These are phyloP conservation scores for Pezicula rhizophila DNA, from an alignment of 2,329 filamentous ascomycete species.

Conservation along the genomic window DNA sequence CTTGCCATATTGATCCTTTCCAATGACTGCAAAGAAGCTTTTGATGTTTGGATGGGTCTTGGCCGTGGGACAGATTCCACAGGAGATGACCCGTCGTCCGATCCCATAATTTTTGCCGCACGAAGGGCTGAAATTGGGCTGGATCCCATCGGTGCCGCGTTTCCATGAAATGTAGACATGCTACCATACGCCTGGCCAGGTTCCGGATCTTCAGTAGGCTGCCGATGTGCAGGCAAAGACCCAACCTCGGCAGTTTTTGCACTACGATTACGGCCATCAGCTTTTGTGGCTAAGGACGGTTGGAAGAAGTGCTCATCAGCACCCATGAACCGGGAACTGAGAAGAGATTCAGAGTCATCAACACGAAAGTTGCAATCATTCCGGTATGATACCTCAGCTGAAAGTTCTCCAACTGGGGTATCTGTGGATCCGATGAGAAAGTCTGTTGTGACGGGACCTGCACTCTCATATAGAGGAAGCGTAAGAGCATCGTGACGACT, in stretches of 20 bases:
- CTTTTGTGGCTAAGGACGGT: slow-evolving; percentile 55
- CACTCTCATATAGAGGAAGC: slow-evolving; percentile 61
- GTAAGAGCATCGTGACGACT: slow-evolving; percentile 62
- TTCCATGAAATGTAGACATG: slow-evolving; percentile 83
- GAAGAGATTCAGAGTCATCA: slow-evolving; percentile 81
- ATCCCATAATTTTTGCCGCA: slow-evolving; percentile 56
- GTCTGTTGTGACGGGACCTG: slow-evolving; percentile 60
- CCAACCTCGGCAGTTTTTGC: slow-evolving; percentile 50
- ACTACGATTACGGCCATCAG: slow-evolving; percentile 31
- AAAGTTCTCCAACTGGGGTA: slow-evolving; percentile 78
- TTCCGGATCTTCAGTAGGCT: slow-evolving; percentile 44
- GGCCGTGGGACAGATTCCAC: slow-evolving; percentile 40
- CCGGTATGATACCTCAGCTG: slow-evolving; percentile 76
- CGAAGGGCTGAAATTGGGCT: slow-evolving; percentile 82
- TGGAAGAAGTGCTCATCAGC: slow-evolving; percentile 83
- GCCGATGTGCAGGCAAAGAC: slow-evolving; percentile 65
- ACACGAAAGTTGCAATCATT: slow-evolving; percentile 86
- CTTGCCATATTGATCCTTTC: slow-evolving; percentile 50
- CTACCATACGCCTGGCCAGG: slow-evolving; percentile 81
- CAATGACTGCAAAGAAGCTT: slow-evolving; percentile 32
- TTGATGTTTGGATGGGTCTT: slow-evolving; percentile 24
- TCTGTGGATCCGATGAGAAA: slow-evolving; percentile 81
- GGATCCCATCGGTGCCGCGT: slow-evolving; percentile 67
- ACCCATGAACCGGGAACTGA: slow-evolving; percentile 91
- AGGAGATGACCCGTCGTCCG: slow-evolving; percentile 53